Base-by-base conservation (phyloP, 2,329 filamentous ascomycete species). In the Trichoderma breve region DNA sequence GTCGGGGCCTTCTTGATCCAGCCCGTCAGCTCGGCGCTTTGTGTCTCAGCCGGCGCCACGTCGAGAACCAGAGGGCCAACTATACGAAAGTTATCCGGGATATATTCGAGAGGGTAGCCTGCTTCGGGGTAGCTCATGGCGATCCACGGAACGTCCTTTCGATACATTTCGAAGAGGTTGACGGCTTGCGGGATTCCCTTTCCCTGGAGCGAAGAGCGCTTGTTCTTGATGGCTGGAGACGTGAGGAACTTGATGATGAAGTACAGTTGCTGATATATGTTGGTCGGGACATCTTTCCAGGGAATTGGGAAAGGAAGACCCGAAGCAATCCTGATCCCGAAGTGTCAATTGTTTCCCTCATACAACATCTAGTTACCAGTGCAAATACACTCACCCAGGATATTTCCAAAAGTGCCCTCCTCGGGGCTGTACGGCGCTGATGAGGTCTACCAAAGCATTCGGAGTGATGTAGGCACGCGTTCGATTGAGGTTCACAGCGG, bases 51-150 rank as follows among this genome's bases (percentile, higher is more conserved):
- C 0, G 82, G 75, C 2, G 76, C 73, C 1, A 79, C 77, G 0
- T 82, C 80, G 0, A 85, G 76, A 0, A 86, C 74, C 8, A 88
- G 86, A 0, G 86, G 86, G 0, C 86, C 85, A 55, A 83, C 73
- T 12, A 69, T 57, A 5, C 73, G 74, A 24, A 78, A 74, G 26
- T 78, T 76, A 2, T 73, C 47, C 0, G 81, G 79, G 6, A 83
- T 78, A 15, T 30, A 62, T 3, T 61, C 66, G 24, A 69, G 15
- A 0, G 84, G 83, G 4, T 77, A 61, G 14, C 72, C 73, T 26
- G 76, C 78, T 7, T 76, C 79, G 0, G 73, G 71, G 11, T 78
- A 73, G 3, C 76, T 74, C 66, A 75, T 76, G 5, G 76, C 72
- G 12, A 81, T 76, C 74, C 75, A 77, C 4, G 75, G 76, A 2